Conservation (phyloP, 495 filamentous ascomycete genomes). For the Podospora conica region DNA sequence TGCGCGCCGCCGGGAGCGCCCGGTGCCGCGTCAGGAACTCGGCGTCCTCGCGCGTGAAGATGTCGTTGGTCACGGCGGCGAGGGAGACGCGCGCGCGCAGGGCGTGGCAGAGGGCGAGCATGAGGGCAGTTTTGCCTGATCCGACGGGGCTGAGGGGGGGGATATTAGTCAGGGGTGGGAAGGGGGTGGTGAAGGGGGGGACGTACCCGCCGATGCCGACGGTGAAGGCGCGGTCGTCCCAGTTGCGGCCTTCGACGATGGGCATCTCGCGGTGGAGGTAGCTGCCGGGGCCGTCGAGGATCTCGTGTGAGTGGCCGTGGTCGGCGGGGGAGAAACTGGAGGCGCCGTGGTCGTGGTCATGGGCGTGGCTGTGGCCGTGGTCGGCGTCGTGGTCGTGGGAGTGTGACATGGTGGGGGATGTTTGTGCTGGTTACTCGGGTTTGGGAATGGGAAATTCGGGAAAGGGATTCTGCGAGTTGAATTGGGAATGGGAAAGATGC, state of each 20-base stretch:
- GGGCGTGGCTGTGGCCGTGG: slow-evolving; percentile 24
- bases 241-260: slow-evolving; percentile 78
- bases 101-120: slow-evolving; percentile 79
- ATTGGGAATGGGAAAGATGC: not conserved
- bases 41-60: slow-evolving; percentile 97
- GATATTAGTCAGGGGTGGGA: slow-evolving; percentile 12
- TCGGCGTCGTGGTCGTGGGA: slow-evolving; percentile 32
- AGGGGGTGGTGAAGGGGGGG: not conserved
- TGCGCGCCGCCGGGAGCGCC: slow-evolving; percentile 74
- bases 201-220: slow-evolving; percentile 93
- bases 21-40: slow-evolving; percentile 87
- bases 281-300: slow-evolving; percentile 88
- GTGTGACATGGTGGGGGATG: slow-evolving; percentile 10
- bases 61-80: slow-evolving; percentile 97
- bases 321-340: slow-evolving; percentile 56
- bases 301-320: slow-evolving; percentile 93
- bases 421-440: not conserved
- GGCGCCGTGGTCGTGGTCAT: slow-evolving; percentile 54
- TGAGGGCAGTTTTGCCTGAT: slow-evolving; percentile 94
- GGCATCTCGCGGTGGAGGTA: slow-evolving; percentile 91
- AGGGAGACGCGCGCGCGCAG: slow-evolving; percentile 74
- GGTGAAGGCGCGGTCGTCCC: slow-evolving; percentile 88
- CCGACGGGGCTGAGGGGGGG: slow-evolving; percentile 69
- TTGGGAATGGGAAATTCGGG: not conserved
- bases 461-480: not conserved